These are phyloP conservation scores for Digitaria exilis DNA, from an alignment of 202 grass and related monocot genomes.

Conservation along the genomic window DNA sequence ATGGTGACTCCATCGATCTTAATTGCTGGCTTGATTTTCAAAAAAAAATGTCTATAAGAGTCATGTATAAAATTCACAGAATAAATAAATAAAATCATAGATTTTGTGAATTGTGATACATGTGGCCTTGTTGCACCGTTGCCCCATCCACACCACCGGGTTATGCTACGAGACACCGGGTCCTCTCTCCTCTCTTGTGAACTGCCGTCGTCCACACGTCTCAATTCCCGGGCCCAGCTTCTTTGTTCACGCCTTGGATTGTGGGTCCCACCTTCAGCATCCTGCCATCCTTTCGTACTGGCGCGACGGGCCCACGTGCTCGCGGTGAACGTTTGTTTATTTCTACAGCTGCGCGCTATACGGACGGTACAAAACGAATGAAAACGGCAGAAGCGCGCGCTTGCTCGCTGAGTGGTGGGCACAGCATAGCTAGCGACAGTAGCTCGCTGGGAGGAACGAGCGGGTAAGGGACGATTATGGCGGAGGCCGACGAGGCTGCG, in stretches of 20 bases:
- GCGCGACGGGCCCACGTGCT: not conserved
- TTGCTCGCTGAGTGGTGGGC: not conserved
- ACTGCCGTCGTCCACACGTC: not conserved
- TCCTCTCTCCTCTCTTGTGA: not conserved
- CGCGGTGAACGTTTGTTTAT: not conserved
- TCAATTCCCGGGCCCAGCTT: not conserved
- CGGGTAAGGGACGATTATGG: conserved; percentile 37
- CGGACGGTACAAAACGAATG: not conserved
- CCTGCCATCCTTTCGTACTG: conserved; percentile 26
- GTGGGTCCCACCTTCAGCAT: not conserved
- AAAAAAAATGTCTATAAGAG: no score
- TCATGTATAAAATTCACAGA: no score
- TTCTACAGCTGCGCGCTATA: not conserved
- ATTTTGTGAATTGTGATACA: not conserved
- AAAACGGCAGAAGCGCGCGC: not conserved
- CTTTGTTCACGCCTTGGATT: not conserved
- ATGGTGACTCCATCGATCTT: no score
- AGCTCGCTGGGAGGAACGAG: not conserved
- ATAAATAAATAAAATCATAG: no score
- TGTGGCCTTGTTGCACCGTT: not conserved
- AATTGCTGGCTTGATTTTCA: no score
- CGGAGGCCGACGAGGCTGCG: conserved; percentile 18
- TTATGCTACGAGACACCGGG: not conserved
- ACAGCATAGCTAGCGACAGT: no score
- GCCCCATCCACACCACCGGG: not conserved